Evolutionary conservation across 306 rosid species (phyloP), one percentile per base, ranked within the genome.

Genomic region (Argentina anserina): DNA sequence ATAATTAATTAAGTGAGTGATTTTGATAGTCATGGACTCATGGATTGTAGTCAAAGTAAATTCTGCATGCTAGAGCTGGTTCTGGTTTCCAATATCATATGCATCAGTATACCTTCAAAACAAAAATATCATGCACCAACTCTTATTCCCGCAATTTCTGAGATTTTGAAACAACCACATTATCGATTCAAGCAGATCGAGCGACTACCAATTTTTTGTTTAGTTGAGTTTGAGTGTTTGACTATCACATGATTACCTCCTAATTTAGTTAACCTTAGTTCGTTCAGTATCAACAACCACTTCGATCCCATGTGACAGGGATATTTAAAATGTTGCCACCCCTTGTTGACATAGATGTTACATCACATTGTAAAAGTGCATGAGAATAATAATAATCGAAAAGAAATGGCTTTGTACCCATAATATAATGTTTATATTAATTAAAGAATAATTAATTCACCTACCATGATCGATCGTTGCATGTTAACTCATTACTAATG

Each of bases 221-320:
- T 40, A 26, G 53, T 26, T 56, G 39, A 71, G 33, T 55, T 56
- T 28, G 65, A 56, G 39, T 55, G 33, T 55, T 56, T 28, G 65
- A 56, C 37, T 37, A 37, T 40, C 53, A 11, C 67, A 31, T 33
- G 65, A 71, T 28, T 58, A 41, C 21, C 58, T 71, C 28, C 18
- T 36, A 64, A 20, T 64, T 71, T 40, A 71, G 46, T 41, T 61
- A 15, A 70, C 33, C 23, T 15, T 69, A 12, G 2, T 33, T 4
- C 12, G 0, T 17, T 43, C n/a, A 10, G 40, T 36, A 13, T 47
- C 21, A 26, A 56, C 45, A 56, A 33, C 73, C 65, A 73, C 42
- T 66, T 67, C 63, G 71, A 73, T 56, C 56, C 69, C 82, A 79
- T 79, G 78, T 79, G 82, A 56, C 39, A 40, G 10, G 41, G 46